Conservation (phyloP, 1,284 basidiomycete genomes). For the Ustilago cynodontis region DNA sequence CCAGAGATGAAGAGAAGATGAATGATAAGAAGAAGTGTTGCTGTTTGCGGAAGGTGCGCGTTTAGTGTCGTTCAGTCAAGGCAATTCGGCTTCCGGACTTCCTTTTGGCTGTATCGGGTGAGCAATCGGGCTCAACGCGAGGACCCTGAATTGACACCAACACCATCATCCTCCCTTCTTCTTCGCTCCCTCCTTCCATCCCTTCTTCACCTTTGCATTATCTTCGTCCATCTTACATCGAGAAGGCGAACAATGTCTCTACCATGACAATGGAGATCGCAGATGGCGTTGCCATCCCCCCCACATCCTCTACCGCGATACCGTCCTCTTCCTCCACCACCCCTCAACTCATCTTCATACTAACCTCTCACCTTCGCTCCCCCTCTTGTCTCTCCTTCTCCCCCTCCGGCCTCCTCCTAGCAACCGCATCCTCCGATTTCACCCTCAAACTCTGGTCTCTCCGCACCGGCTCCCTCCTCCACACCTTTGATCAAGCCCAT, state of each 20-base stretch:
- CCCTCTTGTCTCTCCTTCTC: conserved; percentile 72
- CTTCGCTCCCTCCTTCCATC: not conserved
- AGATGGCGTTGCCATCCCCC: not conserved
- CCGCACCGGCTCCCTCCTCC: conserved; percentile 41
- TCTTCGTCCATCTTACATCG: not conserved
- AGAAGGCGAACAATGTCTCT: not conserved
- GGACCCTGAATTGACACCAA: not conserved
- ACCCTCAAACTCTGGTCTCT: conserved; percentile 65
- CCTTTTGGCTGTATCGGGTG: too few species aligned
- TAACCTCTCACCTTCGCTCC: conserved; percentile 71
- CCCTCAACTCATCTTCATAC: conserved; percentile 65
- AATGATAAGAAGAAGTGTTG: not conserved
- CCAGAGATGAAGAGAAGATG: not conserved
- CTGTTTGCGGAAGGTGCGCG: not conserved
- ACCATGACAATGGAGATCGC: conserved; percentile 22
- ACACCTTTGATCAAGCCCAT: conserved; percentile 39
- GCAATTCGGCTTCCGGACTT: not conserved
- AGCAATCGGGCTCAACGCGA: too few species aligned
- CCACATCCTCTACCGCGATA: not conserved
- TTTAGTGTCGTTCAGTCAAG: not conserved
- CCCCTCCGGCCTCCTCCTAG: conserved; percentile 71
- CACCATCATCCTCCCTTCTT: not conserved
- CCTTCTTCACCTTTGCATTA: not conserved
- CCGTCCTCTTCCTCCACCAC: not conserved
- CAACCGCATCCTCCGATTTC: conserved; percentile 69